Base-by-base conservation (phyloP, 495 filamentous ascomycete genomes). In the Penicillium pulvis region DNA sequence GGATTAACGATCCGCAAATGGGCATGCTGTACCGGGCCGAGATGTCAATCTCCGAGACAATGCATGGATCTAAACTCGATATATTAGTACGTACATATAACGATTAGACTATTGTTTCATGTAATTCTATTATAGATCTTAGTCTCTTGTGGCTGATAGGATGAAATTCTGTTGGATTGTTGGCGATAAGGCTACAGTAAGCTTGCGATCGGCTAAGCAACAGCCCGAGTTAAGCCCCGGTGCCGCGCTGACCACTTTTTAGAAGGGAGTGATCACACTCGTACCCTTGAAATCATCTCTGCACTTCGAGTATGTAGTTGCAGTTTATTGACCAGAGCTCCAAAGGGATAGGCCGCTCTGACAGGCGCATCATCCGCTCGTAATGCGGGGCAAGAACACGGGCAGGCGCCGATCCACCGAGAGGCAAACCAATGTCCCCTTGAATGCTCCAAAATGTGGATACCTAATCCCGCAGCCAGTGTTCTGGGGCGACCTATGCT, bases 11-110 rank as follows among this genome's bases (percentile, higher is more conserved):
- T 41, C 39, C 39, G 39, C 39, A 41, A n/a, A 16, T 17, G 44
- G 9, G 10, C 14, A 42, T 36, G 24, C 16, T 24, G 14, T 52
- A 35, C 16, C 50, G 46, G 46, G 59, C 55, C 58, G 33, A 36
- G 33, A 36, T 36, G 33, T 36, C 33, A 36, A 36, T 6, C 33
- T 36, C 33, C 33, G 12, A 36, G 10, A 36, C 8, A 33, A 33
- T 33, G 10, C 28, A 12, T 36, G 33, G 33, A 36, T 36, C 33
- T 36, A 11, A 12, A 36, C 10, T 36, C 33, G 11, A 36, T 14
- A 23, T 23, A 23, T 23, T 23, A 23, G 20, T 23, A 23, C 20
- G 20, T 23, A 23, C 12, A 36, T 36, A 6, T 11, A 36, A 14
- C 33, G 9, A 41, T 41, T 41, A 41, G 39, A 41, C 14, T 4